Evolutionary conservation across 2,329 filamentous ascomycete species (phyloP).

Genomic region (Boeremia lycopersici): DNA sequence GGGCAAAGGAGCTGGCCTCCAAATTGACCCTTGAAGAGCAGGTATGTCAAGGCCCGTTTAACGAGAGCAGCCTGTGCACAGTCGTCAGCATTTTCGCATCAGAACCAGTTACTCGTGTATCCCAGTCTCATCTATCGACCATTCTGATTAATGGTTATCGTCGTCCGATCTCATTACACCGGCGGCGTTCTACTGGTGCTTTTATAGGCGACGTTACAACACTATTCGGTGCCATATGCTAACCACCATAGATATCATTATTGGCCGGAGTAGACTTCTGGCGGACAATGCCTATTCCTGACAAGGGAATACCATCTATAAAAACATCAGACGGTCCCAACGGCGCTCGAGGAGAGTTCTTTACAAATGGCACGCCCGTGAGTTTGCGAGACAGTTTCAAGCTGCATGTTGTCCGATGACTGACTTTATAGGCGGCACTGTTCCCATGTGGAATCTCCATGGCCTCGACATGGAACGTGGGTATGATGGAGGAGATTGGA

Average conservation of each 20-base stretch:
- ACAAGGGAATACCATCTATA: conserved; percentile 67
- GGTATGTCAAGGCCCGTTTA: conserved; percentile 30
- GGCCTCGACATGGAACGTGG: conserved; percentile 78
- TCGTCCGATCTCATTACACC: no score
- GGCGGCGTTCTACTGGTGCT: no score
- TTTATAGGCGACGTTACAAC: no score
- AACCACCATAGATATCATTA: conserved; percentile 43
- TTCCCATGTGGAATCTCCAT: conserved; percentile 81
- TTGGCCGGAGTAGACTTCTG: conserved; percentile 68
- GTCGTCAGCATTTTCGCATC: no score
- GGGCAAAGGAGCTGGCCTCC: conserved; percentile 43
- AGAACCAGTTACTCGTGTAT: neutral
- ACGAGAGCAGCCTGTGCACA: neutral
- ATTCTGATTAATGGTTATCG: no score
- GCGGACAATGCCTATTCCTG: conserved; percentile 67
- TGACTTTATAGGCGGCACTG: conserved; percentile 66
- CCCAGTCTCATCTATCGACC: neutral
- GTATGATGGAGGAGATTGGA: conserved; percentile 72
- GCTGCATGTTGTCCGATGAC: neutral
- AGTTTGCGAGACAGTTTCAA: conserved; percentile 24
- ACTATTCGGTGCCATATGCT: conserved; percentile 17
- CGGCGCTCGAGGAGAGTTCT: conserved; percentile 71
- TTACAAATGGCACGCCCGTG: conserved; percentile 58
- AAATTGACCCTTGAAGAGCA: conserved; percentile 48
- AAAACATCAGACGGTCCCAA: conserved; percentile 73